These are phyloP conservation scores for Zelopaecilomyces penicillatus DNA, from an alignment of 2,329 filamentous ascomycete genomes.

Conservation along the genomic window DNA sequence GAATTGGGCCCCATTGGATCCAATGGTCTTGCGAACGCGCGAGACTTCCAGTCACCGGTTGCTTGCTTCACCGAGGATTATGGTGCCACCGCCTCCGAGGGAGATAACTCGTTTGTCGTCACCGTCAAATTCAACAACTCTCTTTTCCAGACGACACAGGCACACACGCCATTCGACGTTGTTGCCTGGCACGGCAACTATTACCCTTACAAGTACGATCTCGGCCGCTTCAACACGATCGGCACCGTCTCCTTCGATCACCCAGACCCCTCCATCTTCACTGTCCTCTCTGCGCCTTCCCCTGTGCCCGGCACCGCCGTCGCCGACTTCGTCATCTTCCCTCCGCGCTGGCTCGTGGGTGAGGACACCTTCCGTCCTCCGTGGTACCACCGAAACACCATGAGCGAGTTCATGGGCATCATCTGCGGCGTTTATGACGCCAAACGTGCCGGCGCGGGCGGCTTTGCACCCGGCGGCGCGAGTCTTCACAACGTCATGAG, in stretches of 20 bases:
- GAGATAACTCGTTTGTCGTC: slow-evolving; percentile 36
- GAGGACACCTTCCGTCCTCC: slow-evolving; percentile 65
- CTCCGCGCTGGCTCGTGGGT: slow-evolving; percentile 61
- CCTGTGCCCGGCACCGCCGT: slow-evolving; percentile 53
- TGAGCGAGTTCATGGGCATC: slow-evolving; percentile 58
- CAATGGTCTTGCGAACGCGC: slow-evolving; percentile 64
- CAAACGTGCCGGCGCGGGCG: slow-evolving; percentile 42
- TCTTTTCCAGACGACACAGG: slow-evolving; percentile 56
- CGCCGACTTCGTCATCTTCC: slow-evolving; percentile 67
- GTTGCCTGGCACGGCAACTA: slow-evolving; percentile 78
- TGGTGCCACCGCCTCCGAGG: slow-evolving; percentile 30
- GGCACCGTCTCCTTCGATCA: slow-evolving; percentile 68
- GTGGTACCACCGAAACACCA: slow-evolving; percentile 65
- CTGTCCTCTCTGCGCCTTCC: slow-evolving; percentile 57
- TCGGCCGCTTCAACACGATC: slow-evolving; percentile 67
- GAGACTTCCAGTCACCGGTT: slow-evolving; percentile 67
- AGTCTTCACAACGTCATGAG: slow-evolving; percentile 64
- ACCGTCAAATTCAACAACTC: slow-evolving; percentile 57
- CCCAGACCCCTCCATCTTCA: slow-evolving; percentile 72
- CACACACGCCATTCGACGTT: slow-evolving; percentile 69
- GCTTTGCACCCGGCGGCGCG: slow-evolving; percentile 50
- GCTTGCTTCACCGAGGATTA: slow-evolving; percentile 60
- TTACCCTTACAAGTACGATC: slow-evolving; percentile 75
- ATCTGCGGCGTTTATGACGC: slow-evolving; percentile 53
- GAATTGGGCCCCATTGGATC: slow-evolving; percentile 67